Percentiles rank a stretch among this genome's conserved stretches.
Evolutionary conservation across 1,139 yeast species (phyloP).

Genomic region (Pichia sp.): DNA sequence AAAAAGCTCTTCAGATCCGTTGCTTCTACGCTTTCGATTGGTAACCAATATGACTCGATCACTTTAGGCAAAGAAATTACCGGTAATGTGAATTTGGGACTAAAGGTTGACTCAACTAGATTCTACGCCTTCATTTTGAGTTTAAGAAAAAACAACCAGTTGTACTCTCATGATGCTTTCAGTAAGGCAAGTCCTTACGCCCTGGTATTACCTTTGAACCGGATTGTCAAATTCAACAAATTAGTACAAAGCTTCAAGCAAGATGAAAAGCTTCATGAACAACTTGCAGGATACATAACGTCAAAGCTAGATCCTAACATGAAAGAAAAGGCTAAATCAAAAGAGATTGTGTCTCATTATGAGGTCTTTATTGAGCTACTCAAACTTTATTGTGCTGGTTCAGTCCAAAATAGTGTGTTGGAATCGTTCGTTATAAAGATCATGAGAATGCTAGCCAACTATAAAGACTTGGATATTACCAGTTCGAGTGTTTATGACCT

Average conservation of each 20-base stretch:
- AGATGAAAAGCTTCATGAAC: slow-evolving; percentile 27
- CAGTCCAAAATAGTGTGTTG: slow-evolving; percentile 41
- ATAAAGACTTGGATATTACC: slow-evolving; percentile 39
- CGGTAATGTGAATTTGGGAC: slow-evolving; percentile 22
- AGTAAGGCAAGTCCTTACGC: slow-evolving; percentile 44
- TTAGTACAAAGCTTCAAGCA: slow-evolving; percentile 35
- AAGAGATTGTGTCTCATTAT: slow-evolving; percentile 24
- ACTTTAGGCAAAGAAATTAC: slow-evolving; percentile 29
- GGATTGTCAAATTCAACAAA: slow-evolving; percentile 33
- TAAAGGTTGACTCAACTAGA: slow-evolving; percentile 23
- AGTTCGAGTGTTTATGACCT: slow-evolving; percentile 47
- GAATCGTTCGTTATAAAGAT: slow-evolving; percentile 37
- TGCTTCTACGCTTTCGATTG: slow-evolving; percentile 20
- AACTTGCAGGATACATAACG: slow-evolving; percentile 19
- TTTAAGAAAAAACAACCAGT: slow-evolving; percentile 44
- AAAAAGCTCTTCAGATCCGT: slow-evolving; percentile 22
- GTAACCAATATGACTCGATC: slow-evolving; percentile 26
- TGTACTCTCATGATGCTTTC: slow-evolving; percentile 36
- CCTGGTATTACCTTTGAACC: slow-evolving; percentile 43
- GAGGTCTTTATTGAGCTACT: slow-evolving; percentile 40
- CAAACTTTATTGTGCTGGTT: slow-evolving; percentile 48
- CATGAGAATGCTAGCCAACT: slow-evolving; percentile 27
- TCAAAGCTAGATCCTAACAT: not conserved
- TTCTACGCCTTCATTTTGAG: slow-evolving; percentile 45
- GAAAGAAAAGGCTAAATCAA: slow-evolving; percentile 24